Base-by-base conservation (phyloP, 2,329 filamentous ascomycete species). In the Whalleya microplaca region DNA sequence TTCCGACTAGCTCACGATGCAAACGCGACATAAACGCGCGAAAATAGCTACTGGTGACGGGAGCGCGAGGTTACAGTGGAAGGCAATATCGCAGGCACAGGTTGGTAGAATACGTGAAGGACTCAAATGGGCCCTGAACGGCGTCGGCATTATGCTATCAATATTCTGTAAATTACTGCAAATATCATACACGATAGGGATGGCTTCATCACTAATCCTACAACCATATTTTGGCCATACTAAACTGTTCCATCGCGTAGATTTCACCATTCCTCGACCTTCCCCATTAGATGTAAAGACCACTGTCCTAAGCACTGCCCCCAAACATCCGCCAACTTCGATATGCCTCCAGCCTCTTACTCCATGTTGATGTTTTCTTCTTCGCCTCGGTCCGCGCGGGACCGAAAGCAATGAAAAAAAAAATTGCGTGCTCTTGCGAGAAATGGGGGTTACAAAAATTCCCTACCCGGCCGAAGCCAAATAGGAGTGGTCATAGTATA, bases 401-500 rank as follows among this genome's bases (percentile, higher is more conserved):
- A 73, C 64, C 71, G 73, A 69, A 53, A 69, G 76, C 71, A 78
- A 84, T 77, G 82, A 85, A 84, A 82, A 79, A 75, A 70, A 62
- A 59, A 51, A 51, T 46, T 68, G n/a, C n/a, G n/a, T n/a, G n/a
- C 64, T 73, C 66, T 71, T 61, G 62, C 68, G 67, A 75, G 68
- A 68, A 27, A 9, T 73, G 71, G 69, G 70, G 69, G 80, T 27
- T 83, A 78, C 88, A 91, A 92, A 92, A 88, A 92, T 92, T 92
- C 89, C 88, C 82, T 83, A 79, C 78, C 84, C 83, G 82, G 80
- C 83, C 79, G 80, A 82, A 84, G 83, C 87, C 85, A 84, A 82
- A 69, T 77, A 82, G 80, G 80, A 92, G 88, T 80, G 81, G 88
- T 91, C 88, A 89, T 85, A 83, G 81, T 82, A 81, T 89, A 90